Evolutionary conservation across 345 rosid species (phyloP).

Genomic region (Acer saccharum): DNA sequence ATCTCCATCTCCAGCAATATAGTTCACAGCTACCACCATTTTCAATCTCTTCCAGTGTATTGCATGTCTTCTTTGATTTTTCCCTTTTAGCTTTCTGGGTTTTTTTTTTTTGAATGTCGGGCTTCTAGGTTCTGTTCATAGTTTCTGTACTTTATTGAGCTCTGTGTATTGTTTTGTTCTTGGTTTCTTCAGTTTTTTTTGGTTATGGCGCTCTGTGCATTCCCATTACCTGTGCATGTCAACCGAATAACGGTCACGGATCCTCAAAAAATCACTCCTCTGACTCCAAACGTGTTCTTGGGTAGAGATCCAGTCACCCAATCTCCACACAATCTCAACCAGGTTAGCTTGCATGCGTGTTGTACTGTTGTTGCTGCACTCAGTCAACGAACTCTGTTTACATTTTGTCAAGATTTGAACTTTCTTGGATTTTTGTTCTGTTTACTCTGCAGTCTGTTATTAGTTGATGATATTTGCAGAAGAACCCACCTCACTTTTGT

Average conservation of each 20-base stretch:
- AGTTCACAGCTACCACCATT: neutral
- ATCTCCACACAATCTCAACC: conserved; percentile 38
- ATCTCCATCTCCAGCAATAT: neutral
- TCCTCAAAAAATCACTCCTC: conserved; percentile 35
- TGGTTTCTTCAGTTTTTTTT: neutral
- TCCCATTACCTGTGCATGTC: conserved; percentile 59
- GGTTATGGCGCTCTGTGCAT: conserved; percentile 70
- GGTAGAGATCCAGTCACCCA: conserved; percentile 51
- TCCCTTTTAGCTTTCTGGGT: too few relatives aligned
- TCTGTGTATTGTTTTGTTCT: neutral
- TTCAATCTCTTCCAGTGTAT: neutral
- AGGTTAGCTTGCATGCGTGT: conserved; percentile 31
- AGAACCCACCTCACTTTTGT: conserved; percentile 6
- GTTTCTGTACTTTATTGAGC: neutral
- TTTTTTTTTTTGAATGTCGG: neutral
- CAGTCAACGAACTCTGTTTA: too few relatives aligned
- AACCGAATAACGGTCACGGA: conserved; percentile 38
- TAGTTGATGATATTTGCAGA: neutral
- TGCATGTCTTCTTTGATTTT: neutral
- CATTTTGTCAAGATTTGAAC: too few relatives aligned
- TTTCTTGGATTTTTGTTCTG: too few relatives aligned
- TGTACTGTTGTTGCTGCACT: neutral
- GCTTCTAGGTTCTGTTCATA: neutral
- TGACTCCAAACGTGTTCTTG: conserved; percentile 40
- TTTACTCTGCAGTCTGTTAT: too few relatives aligned